Evolutionary conservation across 768 basidiomycete species (phyloP), one percentile per base, ranked within the genome.

Genomic region (Piloderma croceum): DNA sequence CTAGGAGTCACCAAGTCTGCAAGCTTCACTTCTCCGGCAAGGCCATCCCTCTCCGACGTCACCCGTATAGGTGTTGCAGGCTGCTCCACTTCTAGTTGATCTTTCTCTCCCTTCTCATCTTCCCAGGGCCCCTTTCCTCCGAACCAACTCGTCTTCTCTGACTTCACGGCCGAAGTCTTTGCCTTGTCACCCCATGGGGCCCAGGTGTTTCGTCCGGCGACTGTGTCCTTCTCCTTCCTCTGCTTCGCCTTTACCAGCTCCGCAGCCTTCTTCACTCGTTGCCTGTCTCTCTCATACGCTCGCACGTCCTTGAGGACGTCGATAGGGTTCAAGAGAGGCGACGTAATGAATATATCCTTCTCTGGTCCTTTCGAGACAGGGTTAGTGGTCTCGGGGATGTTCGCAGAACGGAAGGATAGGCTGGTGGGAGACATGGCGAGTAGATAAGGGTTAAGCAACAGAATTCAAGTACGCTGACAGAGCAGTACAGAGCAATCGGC

Each of bases 231-330:
- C 50, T 44, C 49, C 43, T 44, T 34, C 13, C 39, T 40, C 38
- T 39, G 35, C 5, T 42, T 39, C 38, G 42, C 37, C 5, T 42
- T 42, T 29, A 25, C 46, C 38, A 21, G 15, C 39, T 69, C 69
- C 15, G 61, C 63, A 21, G 68, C 63, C 54, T 67, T 67, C 65
- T 68, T 73, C 25, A 57, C 50, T 38, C 66, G 62, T 56, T 75
- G 70, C 36, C 74, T 53, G 38, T 70, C 67, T 48, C 71, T 73
- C 56, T 76, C 74, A 51, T 60, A 70, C 7, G 70, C 69, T 11
- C 73, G 69, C 31, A 61, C 42, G 48, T 73, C 71, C 57, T 69
- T 71, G 45, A 57, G 37, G 46, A 53, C 53, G 21, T 45, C 33
- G 36, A 34, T 24, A 6, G 10, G 27, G 27, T 20, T 45, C 33